Evolutionary conservation across 257 asterid genomes (phyloP).

Genomic region (Osmanthus fragrans): DNA sequence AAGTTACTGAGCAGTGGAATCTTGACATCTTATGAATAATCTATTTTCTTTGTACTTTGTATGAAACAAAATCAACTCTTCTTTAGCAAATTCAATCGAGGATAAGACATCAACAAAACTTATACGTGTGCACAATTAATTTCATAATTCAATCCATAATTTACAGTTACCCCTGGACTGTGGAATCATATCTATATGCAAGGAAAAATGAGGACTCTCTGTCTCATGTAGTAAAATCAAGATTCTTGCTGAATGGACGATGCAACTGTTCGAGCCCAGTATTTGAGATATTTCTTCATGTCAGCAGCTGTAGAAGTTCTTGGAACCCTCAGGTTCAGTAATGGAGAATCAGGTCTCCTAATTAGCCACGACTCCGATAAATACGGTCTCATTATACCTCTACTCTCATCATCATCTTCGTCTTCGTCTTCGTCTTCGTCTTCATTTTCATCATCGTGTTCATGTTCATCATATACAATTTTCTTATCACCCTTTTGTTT

Average conservation of each 20-base stretch:
- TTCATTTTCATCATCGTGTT: neutral
- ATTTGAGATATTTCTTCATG: constrained; percentile 65
- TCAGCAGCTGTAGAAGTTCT: constrained; percentile 38
- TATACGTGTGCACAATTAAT: neutral
- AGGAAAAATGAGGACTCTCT: neutral
- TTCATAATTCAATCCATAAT: neutral
- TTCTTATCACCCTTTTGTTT: neutral
- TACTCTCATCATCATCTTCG: constrained; percentile 16
- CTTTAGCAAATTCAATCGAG: neutral
- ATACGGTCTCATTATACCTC: constrained; percentile 42
- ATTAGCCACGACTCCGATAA: constrained; percentile 65
- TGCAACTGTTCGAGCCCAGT: constrained; percentile 70
- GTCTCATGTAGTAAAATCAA: constrained; percentile 10
- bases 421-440: constrained; percentile 1
- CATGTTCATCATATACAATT: no score
- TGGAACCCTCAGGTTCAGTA: constrained; percentile 45
- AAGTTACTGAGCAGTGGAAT: no score
- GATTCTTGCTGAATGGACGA: constrained; percentile 44
- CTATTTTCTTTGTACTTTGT: no score
- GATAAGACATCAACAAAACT: neutral
- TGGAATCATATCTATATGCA: neutral
- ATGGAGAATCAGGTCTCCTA: constrained; percentile 46
- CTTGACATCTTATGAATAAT: no score
- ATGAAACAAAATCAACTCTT: neutral
- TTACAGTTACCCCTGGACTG: neutral